Evolutionary conservation across 1,284 basidiomycete genomes (phyloP), one percentile per base, ranked within the genome.

Genomic region (Heliocybe sulcata): DNA sequence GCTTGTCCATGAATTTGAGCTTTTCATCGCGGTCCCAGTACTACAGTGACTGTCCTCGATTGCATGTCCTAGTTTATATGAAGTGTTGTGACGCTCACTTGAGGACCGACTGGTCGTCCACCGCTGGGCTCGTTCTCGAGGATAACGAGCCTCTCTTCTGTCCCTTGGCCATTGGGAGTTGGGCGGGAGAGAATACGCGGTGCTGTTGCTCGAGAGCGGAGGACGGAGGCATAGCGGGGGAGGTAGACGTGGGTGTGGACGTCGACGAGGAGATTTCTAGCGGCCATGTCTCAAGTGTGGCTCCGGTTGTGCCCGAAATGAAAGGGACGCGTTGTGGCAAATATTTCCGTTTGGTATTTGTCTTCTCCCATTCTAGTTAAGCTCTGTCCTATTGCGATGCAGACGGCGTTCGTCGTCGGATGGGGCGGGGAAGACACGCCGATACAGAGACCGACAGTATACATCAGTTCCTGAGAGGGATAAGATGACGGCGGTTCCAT

Each of bases 231-330:
- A 66, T 91, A 91, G 51, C 85, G 79, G 8, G 87, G 83, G 25
- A 91, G 79, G 65, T 92, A 93, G 55, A 92, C 80, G 62, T 92
- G 91, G 10, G 87, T 89, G 70, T 92, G 90, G 26, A 92, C 73
- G 70, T 92, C 90, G 51, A 92, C 80, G 47, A 88, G 75, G 20
- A 81, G 72, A 45, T 64, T 64, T 52, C 65, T 63, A 1, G 70
- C 57, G 45, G 65, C 59, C 63, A 66, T 64, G 49, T 31, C 4
- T 6, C 29, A 12, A 31, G 12, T 31, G 29, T 31, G 29, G 29
- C 29, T 31, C 6, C 4, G 12, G 12, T 4, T 12, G 29, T 31
- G 29, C 29, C 12, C 29, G 29, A n/a, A n/a, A n/a, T n/a, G n/a
- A n/a, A n/a, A n/a, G n/a, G n/a, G n/a, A 31, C 29, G 29, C 29